Base-by-base conservation (phyloP, 2,329 filamentous ascomycete genomes). In the Pleurostoma richardsiae region DNA sequence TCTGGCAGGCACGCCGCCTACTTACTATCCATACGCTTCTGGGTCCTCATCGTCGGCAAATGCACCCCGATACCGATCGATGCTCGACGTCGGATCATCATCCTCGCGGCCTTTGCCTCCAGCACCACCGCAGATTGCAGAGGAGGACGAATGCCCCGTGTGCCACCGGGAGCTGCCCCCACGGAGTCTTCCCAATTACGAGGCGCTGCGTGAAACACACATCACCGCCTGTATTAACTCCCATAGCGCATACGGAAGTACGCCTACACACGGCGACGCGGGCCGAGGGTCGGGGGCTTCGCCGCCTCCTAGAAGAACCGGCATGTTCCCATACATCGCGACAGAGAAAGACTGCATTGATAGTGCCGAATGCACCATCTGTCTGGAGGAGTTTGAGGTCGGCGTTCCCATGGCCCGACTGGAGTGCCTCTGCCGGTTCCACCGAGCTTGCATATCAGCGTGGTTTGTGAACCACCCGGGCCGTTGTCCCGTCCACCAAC, bases 71-170 rank as follows among this genome's bases (percentile, higher is more conserved):
- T 60, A 58, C 49, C 61, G 58, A n/a, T 61, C 64, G 5, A 54
- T 62, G 42, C 51, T 62, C 11, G 59, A 68, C n/a, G 58, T 61
- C 6, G 60, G 62, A 7, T 60, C 62, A 10, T 55, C 60, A 6
- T 56, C 61, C 33, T 60, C 62, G 38, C 69, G 66, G 28, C 67
- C 64, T 29, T 58, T 66, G 36, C 70, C 67, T 1, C 63, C 61
- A 29, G 70, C 67, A 4, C 72, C 71, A 8, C 73, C 69, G 1
- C 79, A 76, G 47, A 73, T 79, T 56, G 71, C 74, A 5, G 88
- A 91, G 60, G 87, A 90, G 59, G 87, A 91, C 59, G 85, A 89
- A 56, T 92, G 88, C 51, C 87, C 87, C 1, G 78, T 91, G 40
- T 92, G 88, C 56, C 86, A 88, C 57, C 67, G 72, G 36, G 85